These are phyloP conservation scores for Macrolepiota fuliginosa DNA, from an alignment of 768 basidiomycete genomes.

Conservation along the genomic window DNA sequence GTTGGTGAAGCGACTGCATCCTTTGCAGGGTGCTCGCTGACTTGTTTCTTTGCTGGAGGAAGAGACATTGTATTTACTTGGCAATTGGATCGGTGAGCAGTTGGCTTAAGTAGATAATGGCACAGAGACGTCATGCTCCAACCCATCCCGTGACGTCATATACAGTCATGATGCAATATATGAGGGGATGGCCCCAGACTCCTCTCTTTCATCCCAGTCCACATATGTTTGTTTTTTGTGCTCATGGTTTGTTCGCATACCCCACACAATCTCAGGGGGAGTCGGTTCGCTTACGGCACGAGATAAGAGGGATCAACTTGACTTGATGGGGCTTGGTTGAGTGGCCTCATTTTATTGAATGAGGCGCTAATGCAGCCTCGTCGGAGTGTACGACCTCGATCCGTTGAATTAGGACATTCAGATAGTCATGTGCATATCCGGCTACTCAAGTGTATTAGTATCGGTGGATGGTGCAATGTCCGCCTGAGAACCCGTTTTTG, in stretches of 20 bases:
- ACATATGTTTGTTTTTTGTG: too few species aligned
- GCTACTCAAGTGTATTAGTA: neutral
- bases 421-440: too few species aligned
- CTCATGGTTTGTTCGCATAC: too few species aligned
- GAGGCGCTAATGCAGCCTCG: neutral
- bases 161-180: neutral
- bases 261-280: too few species aligned
- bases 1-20: constrained; percentile 68
- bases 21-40: constrained; percentile 51
- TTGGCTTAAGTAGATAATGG: too few species aligned
- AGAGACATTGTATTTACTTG: constrained; percentile 53
- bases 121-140: too few species aligned
- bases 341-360: neutral
- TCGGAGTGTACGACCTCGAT: neutral
- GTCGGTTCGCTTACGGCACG: too few species aligned
- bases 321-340: too few species aligned
- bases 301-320: too few species aligned
- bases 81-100: neutral
- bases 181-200: too few species aligned
- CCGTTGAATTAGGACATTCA: neutral
- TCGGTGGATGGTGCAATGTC: neutral
- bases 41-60: constrained; percentile 58
- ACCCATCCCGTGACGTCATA: constrained; percentile 3
- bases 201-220: too few species aligned
- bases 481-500: neutral